Evolutionary conservation across 495 filamentous ascomycete genomes (phyloP), one percentile per base, ranked within the genome.

Genomic region (Mycothermus thermophilus): DNA sequence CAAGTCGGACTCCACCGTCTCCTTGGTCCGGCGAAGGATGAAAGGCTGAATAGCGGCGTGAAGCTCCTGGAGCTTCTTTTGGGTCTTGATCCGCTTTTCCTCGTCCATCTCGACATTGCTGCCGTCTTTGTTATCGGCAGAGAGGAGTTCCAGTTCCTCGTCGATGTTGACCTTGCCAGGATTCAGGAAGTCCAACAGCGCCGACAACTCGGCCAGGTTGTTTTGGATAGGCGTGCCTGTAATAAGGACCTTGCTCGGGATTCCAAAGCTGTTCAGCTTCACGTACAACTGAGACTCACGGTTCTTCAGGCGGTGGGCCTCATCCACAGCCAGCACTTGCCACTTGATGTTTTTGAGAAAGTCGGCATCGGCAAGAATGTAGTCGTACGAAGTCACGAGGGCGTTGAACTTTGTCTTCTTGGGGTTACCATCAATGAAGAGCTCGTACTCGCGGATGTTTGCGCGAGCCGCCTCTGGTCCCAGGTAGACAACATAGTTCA

Each of bases 141-240:
- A 50, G 0, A 54, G 56, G 10, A 68, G 44, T 50, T 95, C 87
- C 55, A 99, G 75, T 43, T 96, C 79, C 24, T 80, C 80, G 42
- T 96, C 87, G 32, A 96, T 80, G 18, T 77, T 55, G 23, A 95
- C 75, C 48, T 79, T 70, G 9, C 86, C 90, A 11, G 90, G 90
- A 58, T 92, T 93, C 8, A 96, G 69, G 52, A 99, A 96, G 52
- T 96, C 86, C 52, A 99, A 75, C 12, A 99, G 71, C 1, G 90
- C 83, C 3, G 83, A 79, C 3, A 99, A 66, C 52, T 99, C 90
- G 11, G 81, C 83, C 8, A 96, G 60, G 36, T 87, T 95, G 55
- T 99, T 99, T 50, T 99, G 90, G 43, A 99, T 85, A 0, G 90
- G 90, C 1, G 90, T 99, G 19, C 90, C 90, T 4, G 90, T 99